Conservation (phyloP, 1,139 yeast genomes). For the Magnusiomyces magnusii region DNA sequence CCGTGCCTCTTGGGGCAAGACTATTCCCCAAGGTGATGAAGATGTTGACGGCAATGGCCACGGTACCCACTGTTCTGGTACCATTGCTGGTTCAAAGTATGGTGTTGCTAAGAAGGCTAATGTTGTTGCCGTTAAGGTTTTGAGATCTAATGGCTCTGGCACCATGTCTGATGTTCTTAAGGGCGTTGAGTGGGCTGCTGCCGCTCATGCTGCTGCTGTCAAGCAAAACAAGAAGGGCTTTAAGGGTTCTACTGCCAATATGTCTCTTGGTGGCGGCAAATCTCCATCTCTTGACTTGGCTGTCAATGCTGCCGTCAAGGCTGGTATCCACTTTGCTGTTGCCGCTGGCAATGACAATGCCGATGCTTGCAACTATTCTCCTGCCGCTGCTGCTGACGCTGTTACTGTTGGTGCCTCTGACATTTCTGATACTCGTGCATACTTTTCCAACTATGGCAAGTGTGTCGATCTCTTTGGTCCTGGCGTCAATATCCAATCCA, state of each 20-base stretch:
- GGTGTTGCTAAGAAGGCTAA: conserved; percentile 61
- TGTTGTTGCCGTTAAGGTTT: conserved; percentile 51
- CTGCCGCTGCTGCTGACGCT: conserved; percentile 52
- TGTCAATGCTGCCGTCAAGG: conserved; percentile 51
- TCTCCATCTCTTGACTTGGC: conserved; percentile 45
- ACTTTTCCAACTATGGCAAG: conserved; percentile 58
- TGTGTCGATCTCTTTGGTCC: conserved; percentile 62
- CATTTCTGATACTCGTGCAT: conserved; percentile 44
- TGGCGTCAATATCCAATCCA: conserved; percentile 45
- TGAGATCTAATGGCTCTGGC: conserved; percentile 44
- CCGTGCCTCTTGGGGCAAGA: conserved; percentile 91
- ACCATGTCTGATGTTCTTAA: conserved; percentile 43
- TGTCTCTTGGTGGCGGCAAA: conserved; percentile 58
- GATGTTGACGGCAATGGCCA: conserved; percentile 94
- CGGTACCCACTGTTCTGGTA: conserved; percentile 57
- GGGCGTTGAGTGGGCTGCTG: conserved; percentile 40
- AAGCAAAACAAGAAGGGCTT: conserved; percentile 41
- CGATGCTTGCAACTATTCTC: conserved; percentile 56
- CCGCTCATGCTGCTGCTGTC: conserved; percentile 32
- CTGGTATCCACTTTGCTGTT: conserved; percentile 55
- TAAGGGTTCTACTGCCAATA: conserved; percentile 51
- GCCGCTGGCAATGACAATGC: conserved; percentile 64
- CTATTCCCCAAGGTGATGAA: conserved; percentile 74
- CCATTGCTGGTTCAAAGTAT: conserved; percentile 50
- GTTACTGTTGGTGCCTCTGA: conserved; percentile 56